Conservation (phyloP, 768 basidiomycete genomes). For the Boletus tylopilopsis region DNA sequence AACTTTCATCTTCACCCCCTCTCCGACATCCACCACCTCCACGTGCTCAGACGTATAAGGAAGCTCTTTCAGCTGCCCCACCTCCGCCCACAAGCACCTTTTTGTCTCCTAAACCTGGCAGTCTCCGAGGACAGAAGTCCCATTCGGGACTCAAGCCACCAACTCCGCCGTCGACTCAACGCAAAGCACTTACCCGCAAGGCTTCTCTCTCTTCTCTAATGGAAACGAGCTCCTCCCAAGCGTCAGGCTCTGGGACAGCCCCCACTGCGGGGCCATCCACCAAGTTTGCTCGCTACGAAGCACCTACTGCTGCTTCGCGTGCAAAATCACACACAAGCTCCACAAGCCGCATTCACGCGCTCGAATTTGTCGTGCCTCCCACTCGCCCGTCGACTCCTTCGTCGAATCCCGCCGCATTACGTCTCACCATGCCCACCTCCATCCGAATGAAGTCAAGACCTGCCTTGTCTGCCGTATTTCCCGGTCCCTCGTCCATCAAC, state of each 20-base stretch:
- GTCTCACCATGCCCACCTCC: slow-evolving; percentile 86
- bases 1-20: slow-evolving; percentile 68
- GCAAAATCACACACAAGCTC: slow-evolving; percentile 70
- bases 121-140: slow-evolving; percentile 80
- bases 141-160: slow-evolving; percentile 78
- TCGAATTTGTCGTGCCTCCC: slow-evolving; percentile 70
- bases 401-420: slow-evolving; percentile 69
- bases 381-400: slow-evolving; percentile 79
- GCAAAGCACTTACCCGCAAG: slow-evolving; percentile 62
- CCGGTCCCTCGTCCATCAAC: slow-evolving; percentile 36
- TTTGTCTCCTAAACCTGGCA: slow-evolving; percentile 65
- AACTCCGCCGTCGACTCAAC: slow-evolving; percentile 59
- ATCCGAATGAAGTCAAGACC: slow-evolving; percentile 72
- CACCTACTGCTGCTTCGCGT: slow-evolving; percentile 77
- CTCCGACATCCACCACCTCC: slow-evolving; percentile 38
- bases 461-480: slow-evolving; percentile 74
- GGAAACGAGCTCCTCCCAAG: slow-evolving; percentile 55
- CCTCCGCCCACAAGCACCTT: slow-evolving; percentile 51
- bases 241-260: slow-evolving; percentile 48
- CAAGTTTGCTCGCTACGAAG: slow-evolving; percentile 58
- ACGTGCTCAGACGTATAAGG: slow-evolving; percentile 60
- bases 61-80: slow-evolving; percentile 47
- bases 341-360: slow-evolving; percentile 52
- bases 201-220: slow-evolving; percentile 75
- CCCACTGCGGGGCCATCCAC: slow-evolving; percentile 31